These are phyloP conservation scores for Zea mays DNA, from an alignment of 176 grass and related monocot species.

Conservation along the genomic window Zm-B73-REFERENCE-NAM-5.0 NC_050097.1:29098001-29098500, in stretches of 20 bases:
- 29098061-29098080: slow-evolving; percentile 21
- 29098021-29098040: slow-evolving; percentile 41
- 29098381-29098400: slow-evolving; percentile 1
- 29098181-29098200: neutral
- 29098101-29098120: neutral
- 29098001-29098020: slow-evolving; percentile 28
- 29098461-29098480: neutral
- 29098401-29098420: neutral
- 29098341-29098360: neutral
- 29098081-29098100: neutral
- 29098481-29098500: too few relatives aligned
- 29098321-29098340: neutral
- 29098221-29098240: neutral
- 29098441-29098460: neutral
- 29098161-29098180: neutral
- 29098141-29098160: neutral
- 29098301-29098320: neutral
- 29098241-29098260: neutral
- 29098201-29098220: neutral
- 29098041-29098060: slow-evolving; percentile 31
- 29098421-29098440: neutral
- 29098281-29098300: neutral
- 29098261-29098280: neutral
- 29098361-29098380: neutral
- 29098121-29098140: neutral